phyloP scores from a whole-genome alignment of 2,329 filamentous ascomycete species.

The Hymenoscyphus occultus region DNA sequence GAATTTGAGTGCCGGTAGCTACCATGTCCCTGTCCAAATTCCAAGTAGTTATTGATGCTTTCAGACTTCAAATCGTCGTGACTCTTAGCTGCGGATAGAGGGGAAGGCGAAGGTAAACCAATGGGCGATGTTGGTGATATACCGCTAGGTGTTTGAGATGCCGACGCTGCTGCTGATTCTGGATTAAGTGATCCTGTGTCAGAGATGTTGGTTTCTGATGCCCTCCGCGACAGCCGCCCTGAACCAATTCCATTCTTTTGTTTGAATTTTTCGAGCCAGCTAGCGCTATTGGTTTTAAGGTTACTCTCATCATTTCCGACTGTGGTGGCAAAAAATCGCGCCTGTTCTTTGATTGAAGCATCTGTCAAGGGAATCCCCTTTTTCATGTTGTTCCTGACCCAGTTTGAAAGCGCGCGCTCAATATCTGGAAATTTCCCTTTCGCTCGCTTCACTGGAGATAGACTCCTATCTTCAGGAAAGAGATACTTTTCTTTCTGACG shows the following conservation, averaged over 20 bases:
- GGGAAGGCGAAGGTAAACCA: conserved; percentile 63
- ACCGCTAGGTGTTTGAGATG: conserved; percentile 59
- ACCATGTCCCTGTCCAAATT: conserved; percentile 51
- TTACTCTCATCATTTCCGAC: conserved; percentile 70
- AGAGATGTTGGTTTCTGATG: conserved; percentile 68
- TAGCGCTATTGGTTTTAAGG: conserved; percentile 66
- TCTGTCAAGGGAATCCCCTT: conserved; percentile 73
- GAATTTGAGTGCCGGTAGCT: conserved; percentile 63
- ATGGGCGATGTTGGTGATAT: conserved; percentile 73
- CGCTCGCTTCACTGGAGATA: conserved; percentile 74
- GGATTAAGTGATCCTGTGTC: conserved; percentile 59
- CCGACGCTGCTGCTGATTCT: conserved; percentile 52
- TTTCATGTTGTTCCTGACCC: conserved; percentile 77
- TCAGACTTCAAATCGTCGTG: conserved; percentile 65
- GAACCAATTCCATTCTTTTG: conserved; percentile 56
- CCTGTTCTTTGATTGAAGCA: conserved; percentile 81
- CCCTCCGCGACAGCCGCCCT: conserved; percentile 50
- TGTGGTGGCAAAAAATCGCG: conserved; percentile 73
- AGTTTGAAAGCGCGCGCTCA: conserved; percentile 84
- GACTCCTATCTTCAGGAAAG: conserved; percentile 72
- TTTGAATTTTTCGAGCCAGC: conserved; percentile 95
- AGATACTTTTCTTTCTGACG: conserved; percentile 94
- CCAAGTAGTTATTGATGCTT: conserved; percentile 54
- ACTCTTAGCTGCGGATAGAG: conserved; percentile 61
- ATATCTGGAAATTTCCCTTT: conserved; percentile 90